A percentile compares a stretch with the other conserved stretches of the same genome.
These are phyloP conservation scores for Nakazawaea siamensis DNA, from an alignment of 805 yeast genomes.

Conservation along the genomic window DNA sequence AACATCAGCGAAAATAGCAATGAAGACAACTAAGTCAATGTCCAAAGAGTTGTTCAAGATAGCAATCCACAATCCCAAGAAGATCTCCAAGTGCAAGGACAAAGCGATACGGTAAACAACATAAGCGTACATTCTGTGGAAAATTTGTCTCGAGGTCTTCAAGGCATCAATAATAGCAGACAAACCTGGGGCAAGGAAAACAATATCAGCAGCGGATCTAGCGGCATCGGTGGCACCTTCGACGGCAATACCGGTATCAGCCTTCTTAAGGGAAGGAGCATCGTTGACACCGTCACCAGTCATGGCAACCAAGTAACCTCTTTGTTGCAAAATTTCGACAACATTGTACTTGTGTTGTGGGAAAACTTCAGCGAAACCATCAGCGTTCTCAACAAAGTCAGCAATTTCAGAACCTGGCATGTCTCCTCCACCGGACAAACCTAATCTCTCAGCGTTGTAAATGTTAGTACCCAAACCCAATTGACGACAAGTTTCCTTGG, in stretches of 20 bases:
- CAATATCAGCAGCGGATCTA: slow-evolving; percentile 94
- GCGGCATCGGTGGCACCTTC: slow-evolving; percentile 98
- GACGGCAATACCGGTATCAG: slow-evolving; percentile 95
- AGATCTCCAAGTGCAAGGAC: slow-evolving; percentile 88
- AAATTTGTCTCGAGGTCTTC: slow-evolving; percentile 93
- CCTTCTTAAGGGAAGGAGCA: slow-evolving; percentile 96
- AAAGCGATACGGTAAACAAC: slow-evolving; percentile 97
- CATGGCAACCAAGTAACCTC: slow-evolving; percentile 98
- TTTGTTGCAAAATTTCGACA: slow-evolving; percentile 88
- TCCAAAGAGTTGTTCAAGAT: slow-evolving; percentile 78
- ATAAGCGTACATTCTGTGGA: slow-evolving; percentile 98
- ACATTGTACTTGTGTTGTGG: slow-evolving; percentile 96
- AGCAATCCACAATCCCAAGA: slow-evolving; percentile 96
- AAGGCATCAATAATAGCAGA: slow-evolving; percentile 91
- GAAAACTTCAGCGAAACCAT: slow-evolving; percentile 98
- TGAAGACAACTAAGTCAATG: slow-evolving; percentile 89
- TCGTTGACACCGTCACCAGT: slow-evolving; percentile 99
- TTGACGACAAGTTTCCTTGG: slow-evolving; percentile 97
- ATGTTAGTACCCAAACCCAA: slow-evolving; percentile 94
- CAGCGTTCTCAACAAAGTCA: slow-evolving; percentile 95
- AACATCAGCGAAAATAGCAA: slow-evolving; percentile 96
- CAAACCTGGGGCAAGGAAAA: slow-evolving; percentile 91
- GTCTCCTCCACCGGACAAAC: slow-evolving; percentile 88
- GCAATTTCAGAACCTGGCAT: slow-evolving; percentile 97
- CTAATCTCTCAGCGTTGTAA: slow-evolving; percentile 94